Evolutionary conservation across 768 basidiomycete genomes (phyloP).

Genomic region (Psilocybe cyanescens): DNA sequence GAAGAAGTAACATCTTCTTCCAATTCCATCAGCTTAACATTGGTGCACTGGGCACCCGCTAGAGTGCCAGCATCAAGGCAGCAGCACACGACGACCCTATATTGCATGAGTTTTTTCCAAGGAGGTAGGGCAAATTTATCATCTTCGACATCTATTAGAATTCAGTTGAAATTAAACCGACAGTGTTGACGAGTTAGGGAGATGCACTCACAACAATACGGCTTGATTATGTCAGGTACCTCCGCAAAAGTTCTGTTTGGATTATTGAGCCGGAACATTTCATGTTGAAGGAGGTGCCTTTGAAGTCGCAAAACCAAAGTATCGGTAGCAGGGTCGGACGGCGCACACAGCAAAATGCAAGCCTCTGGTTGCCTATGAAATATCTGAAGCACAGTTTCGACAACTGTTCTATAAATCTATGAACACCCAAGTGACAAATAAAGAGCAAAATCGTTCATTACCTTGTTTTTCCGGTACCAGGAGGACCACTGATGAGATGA

Average conservation of each 20-base stretch:
- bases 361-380: constrained; percentile 48
- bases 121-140: constrained; percentile 49
- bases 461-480: constrained; percentile 60
- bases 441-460: constrained; percentile 16
- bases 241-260: constrained; percentile 53
- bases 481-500: constrained; percentile 52
- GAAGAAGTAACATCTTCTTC: constrained; percentile 40
- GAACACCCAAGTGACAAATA: not conserved
- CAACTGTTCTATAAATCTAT: constrained; percentile 41
- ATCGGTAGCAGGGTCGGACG: constrained; percentile 55
- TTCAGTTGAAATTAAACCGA: not conserved
- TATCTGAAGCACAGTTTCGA: constrained; percentile 54
- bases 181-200: not conserved
- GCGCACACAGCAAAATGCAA: constrained; percentile 52
- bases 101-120: constrained; percentile 48
- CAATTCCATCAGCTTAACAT: constrained; percentile 39
- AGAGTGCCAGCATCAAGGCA: constrained; percentile 52
- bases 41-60: constrained; percentile 48
- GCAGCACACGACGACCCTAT: constrained; percentile 49
- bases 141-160: constrained; percentile 43
- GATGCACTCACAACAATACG: constrained; percentile 47
- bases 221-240: constrained; percentile 46
- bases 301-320: constrained; percentile 47
- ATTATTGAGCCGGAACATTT: constrained; percentile 53
- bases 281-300: constrained; percentile 38